Conservation (phyloP, 805 yeast species). For the Candida pseudoglaebosa region DNA sequence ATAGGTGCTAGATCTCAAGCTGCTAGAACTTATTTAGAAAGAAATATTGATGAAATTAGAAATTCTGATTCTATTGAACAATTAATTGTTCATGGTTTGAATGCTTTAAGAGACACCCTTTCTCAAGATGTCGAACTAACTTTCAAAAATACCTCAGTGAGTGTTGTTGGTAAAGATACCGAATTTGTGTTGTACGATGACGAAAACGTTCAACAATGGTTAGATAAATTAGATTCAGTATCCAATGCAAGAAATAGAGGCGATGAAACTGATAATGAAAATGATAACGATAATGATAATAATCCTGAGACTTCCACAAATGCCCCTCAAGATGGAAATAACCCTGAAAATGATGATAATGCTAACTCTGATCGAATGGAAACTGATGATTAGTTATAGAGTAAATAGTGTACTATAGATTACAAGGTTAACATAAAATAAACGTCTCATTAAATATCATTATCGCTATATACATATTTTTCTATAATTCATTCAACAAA, state of each 20-base stretch:
- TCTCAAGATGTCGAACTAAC: constrained; percentile 92
- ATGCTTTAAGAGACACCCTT: constrained; percentile 88
- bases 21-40: constrained; percentile 91
- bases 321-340: constrained; percentile 8
- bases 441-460: constrained; percentile 4
- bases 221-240: constrained; percentile 66
- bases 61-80: constrained; percentile 60
- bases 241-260: constrained; percentile 53
- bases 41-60: constrained; percentile 68
- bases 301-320: constrained; percentile 17
- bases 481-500: not conserved
- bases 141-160: constrained; percentile 79
- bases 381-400: constrained; percentile 26
- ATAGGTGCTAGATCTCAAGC: constrained; percentile 99
- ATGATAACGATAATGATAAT: constrained; percentile 13
- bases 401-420: constrained; percentile 6
- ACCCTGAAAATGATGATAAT: constrained; percentile 9
- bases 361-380: constrained; percentile 33
- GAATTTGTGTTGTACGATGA: constrained; percentile 80
- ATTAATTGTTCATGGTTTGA: constrained; percentile 79
- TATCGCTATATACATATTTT: not conserved
- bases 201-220: constrained; percentile 81
- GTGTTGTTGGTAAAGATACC: constrained; percentile 81
- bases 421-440: not conserved
- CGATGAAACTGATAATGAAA: constrained; percentile 30